phyloP scores from a whole-genome alignment of 1,284 basidiomycete species.

The Boletus semigastroideus region DNA sequence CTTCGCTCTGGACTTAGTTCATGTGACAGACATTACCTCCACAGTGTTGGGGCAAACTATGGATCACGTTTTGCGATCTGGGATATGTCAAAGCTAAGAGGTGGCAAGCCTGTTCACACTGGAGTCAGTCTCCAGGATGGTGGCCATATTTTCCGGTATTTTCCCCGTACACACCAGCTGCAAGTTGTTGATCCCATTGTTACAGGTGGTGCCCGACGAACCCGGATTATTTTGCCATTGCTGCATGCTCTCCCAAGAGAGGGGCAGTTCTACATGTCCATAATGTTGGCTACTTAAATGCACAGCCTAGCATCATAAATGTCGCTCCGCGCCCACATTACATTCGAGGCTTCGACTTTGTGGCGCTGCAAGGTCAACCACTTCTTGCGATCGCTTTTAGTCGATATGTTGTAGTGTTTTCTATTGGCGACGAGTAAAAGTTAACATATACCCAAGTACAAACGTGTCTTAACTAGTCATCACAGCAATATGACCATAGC shows the following conservation, averaged over 20 bases:
- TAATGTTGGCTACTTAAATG: slow-evolving; percentile 60
- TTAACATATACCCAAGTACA: slow-evolving; percentile 17
- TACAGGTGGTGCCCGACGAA: slow-evolving; percentile 73
- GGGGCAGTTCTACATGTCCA: slow-evolving; percentile 71
- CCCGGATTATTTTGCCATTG: slow-evolving; percentile 73
- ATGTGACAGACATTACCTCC: slow-evolving; percentile 10
- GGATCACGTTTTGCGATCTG: slow-evolving; percentile 69
- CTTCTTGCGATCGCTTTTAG: slow-evolving; percentile 67
- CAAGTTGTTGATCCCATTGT: slow-evolving; percentile 9
- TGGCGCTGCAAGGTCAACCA: slow-evolving; percentile 55
- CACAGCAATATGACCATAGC: slow-evolving; percentile 9
- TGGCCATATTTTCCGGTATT: slow-evolving; percentile 64
- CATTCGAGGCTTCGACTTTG: slow-evolving; percentile 74
- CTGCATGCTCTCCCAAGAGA: slow-evolving; percentile 52
- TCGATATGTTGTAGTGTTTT: slow-evolving; percentile 49
- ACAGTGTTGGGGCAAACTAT: slow-evolving; percentile 71
- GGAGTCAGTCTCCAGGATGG: slow-evolving; percentile 66
- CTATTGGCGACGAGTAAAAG: slow-evolving; percentile 46
- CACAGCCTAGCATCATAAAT: slow-evolving; percentile 58
- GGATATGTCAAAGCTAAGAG: slow-evolving; percentile 68
- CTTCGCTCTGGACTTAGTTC: not conserved
- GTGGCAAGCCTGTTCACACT: slow-evolving; percentile 64
- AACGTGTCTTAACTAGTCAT: slow-evolving; percentile 13
- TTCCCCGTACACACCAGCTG: not conserved
- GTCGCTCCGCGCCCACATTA: slow-evolving; percentile 61